Base-by-base conservation (phyloP, 2,329 filamentous ascomycete genomes). In the Curvularia hawaiiensis region DNA sequence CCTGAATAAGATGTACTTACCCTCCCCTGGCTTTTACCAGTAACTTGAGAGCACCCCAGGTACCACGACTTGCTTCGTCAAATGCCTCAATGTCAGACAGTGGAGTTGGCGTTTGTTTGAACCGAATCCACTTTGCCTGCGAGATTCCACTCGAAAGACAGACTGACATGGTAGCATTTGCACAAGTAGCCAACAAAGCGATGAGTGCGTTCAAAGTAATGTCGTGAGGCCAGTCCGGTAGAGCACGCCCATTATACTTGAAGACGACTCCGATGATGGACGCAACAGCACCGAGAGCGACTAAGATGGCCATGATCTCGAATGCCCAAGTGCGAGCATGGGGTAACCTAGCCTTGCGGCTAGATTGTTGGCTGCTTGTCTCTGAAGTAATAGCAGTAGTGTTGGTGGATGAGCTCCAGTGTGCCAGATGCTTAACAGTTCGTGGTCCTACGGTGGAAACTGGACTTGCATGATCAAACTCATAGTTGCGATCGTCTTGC, bases 191-290 rank as follows among this genome's bases (percentile, higher is more conserved):
- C 35, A 62, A 33, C 30, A 62, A 48, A 47, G 58, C 60, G 33
- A 62, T 62, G 9, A 62, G 59, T 35, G 59, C 59, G 35, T 62
- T 62, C 31, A 60, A 12, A n/a, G 59, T 60, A 14, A 62, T 62
- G 41, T 60, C 47, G 26, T 60, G 51, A 54, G 59, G 59, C 59
- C 53, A 62, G 31, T 57, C 59, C 22, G 59, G 59, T 22, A 62
- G 45, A 26, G 59, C 59, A 12, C 50, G 59, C 38, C 59, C 59
- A 20, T 62, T 62, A 48, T 57, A 62, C 20, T 48, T 50, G 48
- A 49, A 48, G 40, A 60, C 52, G 6, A 62, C 53, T 22, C 59
- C 59, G 20, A 62, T 50, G 12, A 62, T 62, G 10, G 59, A 38
- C 7, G 47, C 53, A 16, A 62, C 53, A 40, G 59, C 59, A 46